phyloP scores from a whole-genome alignment of 495 filamentous ascomycete genomes.

The Alectoria sarmentosa region DNA sequence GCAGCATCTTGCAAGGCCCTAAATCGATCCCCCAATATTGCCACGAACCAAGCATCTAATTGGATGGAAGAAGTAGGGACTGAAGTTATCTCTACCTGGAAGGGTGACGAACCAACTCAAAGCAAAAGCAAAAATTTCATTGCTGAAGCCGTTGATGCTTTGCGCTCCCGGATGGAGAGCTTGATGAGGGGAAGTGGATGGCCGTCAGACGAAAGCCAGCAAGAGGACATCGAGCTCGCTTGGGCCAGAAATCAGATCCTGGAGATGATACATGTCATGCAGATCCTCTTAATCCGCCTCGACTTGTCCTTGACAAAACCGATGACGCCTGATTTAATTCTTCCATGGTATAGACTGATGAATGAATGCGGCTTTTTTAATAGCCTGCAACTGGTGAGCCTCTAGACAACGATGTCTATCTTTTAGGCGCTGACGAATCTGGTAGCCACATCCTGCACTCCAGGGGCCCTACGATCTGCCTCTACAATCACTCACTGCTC shows the following conservation, averaged over 20 bases:
- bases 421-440: slow-evolving; percentile 28
- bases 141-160: slow-evolving; percentile 33
- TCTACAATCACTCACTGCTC: slow-evolving; percentile 59
- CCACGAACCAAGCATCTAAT: not conserved
- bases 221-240: slow-evolving; percentile 47
- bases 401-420: not conserved
- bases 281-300: slow-evolving; percentile 63
- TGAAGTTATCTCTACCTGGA: slow-evolving; percentile 23
- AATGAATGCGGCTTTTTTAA: slow-evolving; percentile 57
- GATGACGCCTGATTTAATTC: slow-evolving; percentile 46
- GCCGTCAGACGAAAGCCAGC: slow-evolving; percentile 40
- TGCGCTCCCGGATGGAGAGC: slow-evolving; percentile 39
- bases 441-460: slow-evolving; percentile 39
- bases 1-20: slow-evolving; percentile 16
- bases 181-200: slow-evolving; percentile 47
- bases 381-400: slow-evolving; percentile 48
- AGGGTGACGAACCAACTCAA: slow-evolving; percentile 6
- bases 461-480: slow-evolving; percentile 47
- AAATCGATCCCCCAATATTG: not conserved
- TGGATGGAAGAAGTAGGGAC: slow-evolving; percentile 29
- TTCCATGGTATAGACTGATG: slow-evolving; percentile 71
- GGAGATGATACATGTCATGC: slow-evolving; percentile 64
- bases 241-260: slow-evolving; percentile 58
- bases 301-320: slow-evolving; percentile 48
- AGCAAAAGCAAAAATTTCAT: slow-evolving; percentile 19